Evolutionary conservation across 192 early-diverging fungal genomes (phyloP).

Genomic region (Gonapodya sp.): DNA sequence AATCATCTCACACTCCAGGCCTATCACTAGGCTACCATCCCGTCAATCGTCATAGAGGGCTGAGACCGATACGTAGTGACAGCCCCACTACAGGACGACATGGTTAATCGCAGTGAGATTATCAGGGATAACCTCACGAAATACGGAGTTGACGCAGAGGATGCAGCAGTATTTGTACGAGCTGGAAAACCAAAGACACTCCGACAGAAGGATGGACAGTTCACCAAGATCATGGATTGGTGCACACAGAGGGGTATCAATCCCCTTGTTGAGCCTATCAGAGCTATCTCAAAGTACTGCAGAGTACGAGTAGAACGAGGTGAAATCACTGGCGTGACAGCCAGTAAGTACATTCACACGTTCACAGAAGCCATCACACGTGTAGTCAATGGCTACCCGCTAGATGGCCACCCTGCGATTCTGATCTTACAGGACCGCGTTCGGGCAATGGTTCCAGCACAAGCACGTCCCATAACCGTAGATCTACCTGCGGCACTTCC

Average conservation of each 20-base stretch:
- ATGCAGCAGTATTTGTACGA: background rate
- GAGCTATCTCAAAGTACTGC: background rate
- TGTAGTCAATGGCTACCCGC: background rate
- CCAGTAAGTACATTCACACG: background rate
- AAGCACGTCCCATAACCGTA: background rate
- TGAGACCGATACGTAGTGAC: background rate
- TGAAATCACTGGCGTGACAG: background rate
- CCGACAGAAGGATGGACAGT: background rate
- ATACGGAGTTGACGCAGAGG: background rate
- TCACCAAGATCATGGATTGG: background rate
- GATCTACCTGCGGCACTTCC: background rate
- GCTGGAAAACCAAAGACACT: background rate
- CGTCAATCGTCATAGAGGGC: too few relatives aligned
- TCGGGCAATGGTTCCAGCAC: background rate
- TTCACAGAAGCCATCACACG: background rate
- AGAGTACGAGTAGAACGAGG: background rate
- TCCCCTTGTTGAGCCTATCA: background rate
- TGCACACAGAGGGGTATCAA: background rate
- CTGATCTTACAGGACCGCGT: background rate
- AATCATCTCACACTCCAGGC: too few relatives aligned
- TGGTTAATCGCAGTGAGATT: background rate
- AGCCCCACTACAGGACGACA: background rate
- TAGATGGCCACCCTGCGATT: background rate
- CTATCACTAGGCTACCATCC: too few relatives aligned
- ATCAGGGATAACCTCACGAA: background rate